Conservation (phyloP, 2,329 filamentous ascomycete genomes). For the Keithomyces neogunnii region DNA sequence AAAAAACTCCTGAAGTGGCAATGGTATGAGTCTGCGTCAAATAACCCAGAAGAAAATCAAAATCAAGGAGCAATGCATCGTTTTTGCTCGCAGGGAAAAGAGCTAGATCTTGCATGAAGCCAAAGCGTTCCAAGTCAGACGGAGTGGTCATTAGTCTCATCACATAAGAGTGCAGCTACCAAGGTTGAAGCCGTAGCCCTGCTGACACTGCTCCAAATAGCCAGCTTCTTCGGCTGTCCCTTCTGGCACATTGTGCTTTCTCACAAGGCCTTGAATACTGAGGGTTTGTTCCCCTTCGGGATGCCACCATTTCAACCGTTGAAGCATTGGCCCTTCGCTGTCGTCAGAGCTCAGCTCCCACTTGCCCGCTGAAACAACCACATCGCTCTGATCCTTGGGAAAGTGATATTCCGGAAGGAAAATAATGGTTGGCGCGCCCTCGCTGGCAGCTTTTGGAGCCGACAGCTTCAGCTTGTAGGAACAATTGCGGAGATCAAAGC, state of each 20-base stretch:
- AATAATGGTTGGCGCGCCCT: slow-evolving; percentile 67
- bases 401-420: slow-evolving; percentile 92
- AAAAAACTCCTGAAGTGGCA: too few species aligned
- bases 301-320: slow-evolving; percentile 90
- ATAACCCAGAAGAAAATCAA: too few species aligned
- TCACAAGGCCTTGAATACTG: slow-evolving; percentile 64
- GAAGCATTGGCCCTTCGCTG: slow-evolving; percentile 58
- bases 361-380: slow-evolving; percentile 76
- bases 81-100: background rate
- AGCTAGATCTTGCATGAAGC: too few species aligned
- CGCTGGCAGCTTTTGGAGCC: slow-evolving; percentile 47
- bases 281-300: slow-evolving; percentile 74
- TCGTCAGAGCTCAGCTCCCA: slow-evolving; percentile 78
- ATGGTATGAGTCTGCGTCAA: too few species aligned
- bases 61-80: too few species aligned
- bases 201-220: slow-evolving; percentile 64
- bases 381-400: slow-evolving; percentile 60
- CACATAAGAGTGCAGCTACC: slow-evolving; percentile 48
- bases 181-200: slow-evolving; percentile 35
- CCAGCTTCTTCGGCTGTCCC: slow-evolving; percentile 63
- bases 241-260: slow-evolving; percentile 48
- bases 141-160: background rate
- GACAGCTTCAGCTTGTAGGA: slow-evolving; percentile 65
- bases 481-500: slow-evolving; percentile 75
- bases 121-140: too few species aligned